Conservation (phyloP, 2,329 filamentous ascomycete species). For the Diaporthe humulicola region DNA sequence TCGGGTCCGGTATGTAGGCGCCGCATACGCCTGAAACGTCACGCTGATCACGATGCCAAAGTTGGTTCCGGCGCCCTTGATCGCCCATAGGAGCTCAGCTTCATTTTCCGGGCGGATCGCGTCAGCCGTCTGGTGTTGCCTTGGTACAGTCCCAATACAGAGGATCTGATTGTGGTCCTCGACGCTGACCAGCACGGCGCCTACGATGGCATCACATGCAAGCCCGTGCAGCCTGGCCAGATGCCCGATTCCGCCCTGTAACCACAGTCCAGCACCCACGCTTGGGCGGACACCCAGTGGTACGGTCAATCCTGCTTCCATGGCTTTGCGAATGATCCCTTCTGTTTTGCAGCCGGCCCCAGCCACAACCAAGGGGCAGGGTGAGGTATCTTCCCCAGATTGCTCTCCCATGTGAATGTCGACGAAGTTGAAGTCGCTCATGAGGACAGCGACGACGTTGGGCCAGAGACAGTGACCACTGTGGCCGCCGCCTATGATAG, state of each 20-base stretch:
- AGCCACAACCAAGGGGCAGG: constrained; percentile 59
- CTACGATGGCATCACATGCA: constrained; percentile 70
- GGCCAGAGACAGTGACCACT: constrained; percentile 69
- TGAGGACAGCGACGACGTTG: constrained; percentile 68
- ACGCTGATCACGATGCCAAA: constrained; percentile 70
- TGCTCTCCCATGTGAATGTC: constrained; percentile 53
- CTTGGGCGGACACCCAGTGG: constrained; percentile 73
- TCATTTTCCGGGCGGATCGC: constrained; percentile 61
- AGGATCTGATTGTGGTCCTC: constrained; percentile 58
- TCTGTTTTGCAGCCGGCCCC: constrained; percentile 69
- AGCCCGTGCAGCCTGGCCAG: constrained; percentile 68
- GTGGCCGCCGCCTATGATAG: constrained; percentile 70
- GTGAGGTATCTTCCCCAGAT: constrained; percentile 40
- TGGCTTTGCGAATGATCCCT: constrained; percentile 63
- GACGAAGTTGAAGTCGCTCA: constrained; percentile 67
- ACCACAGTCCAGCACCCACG: constrained; percentile 73
- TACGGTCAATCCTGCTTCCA: constrained; percentile 64
- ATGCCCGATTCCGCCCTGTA: constrained; percentile 76
- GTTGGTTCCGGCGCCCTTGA: constrained; percentile 71
- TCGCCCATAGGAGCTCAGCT: constrained; percentile 67
- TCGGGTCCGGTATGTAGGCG: constrained; percentile 55
- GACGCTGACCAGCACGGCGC: constrained; percentile 69
- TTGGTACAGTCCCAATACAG: constrained; percentile 65
- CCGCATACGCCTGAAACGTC: constrained; percentile 60
- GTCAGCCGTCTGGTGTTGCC: constrained; percentile 54